phyloP scores from a whole-genome alignment of 208 protist genomes.

The Crithidia sp. region DNA sequence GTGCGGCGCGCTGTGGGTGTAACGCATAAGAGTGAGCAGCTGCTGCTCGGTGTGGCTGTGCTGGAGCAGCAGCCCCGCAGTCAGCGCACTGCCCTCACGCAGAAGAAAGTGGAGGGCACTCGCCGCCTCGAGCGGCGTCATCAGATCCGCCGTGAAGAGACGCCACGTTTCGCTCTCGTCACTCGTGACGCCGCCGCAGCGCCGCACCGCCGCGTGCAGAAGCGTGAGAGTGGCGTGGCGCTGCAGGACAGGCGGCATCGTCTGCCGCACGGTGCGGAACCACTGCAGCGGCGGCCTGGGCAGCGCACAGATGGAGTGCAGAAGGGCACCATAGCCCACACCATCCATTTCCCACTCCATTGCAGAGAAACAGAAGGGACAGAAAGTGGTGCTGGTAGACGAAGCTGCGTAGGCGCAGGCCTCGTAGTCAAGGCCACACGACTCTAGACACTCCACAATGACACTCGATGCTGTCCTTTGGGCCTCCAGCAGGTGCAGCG shows the following conservation, averaged over 20 bases:
- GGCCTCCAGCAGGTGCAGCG: constrained; percentile 11
- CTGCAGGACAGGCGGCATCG: constrained; percentile 30
- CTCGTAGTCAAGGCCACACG: constrained; percentile 27
- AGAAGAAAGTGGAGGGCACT: constrained; percentile 49
- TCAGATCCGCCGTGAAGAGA: constrained; percentile 6
- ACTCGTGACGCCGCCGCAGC: constrained; percentile 5
- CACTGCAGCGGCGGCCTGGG: constrained; percentile 16
- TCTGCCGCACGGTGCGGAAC: constrained; percentile 1
- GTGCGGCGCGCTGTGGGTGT: constrained; percentile 33
- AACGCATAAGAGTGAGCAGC: constrained; percentile 47
- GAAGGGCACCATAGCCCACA: constrained; percentile 13
- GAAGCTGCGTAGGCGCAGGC: constrained; percentile 28
- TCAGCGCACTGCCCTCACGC: constrained; percentile 39
- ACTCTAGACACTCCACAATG: constrained; percentile 13
- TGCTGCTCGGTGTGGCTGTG: constrained; percentile 45
- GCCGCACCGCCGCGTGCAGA: constrained; percentile 17
- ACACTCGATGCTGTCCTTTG: neutral
- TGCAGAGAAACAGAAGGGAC: neutral
- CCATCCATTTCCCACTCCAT: neutral
- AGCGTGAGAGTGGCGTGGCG: constrained; percentile 27
- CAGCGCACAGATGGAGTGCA: constrained; percentile 27
- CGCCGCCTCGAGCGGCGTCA: constrained; percentile 36
- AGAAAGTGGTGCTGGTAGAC: constrained; percentile 6
- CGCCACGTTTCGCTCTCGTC: constrained; percentile 8
- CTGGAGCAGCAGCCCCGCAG: constrained; percentile 39